A percentile compares a stretch with the other conserved stretches of the same genome.
phyloP scores from a whole-genome alignment of 352 stramenopile species.

The Phytophthora foliorum region DNA sequence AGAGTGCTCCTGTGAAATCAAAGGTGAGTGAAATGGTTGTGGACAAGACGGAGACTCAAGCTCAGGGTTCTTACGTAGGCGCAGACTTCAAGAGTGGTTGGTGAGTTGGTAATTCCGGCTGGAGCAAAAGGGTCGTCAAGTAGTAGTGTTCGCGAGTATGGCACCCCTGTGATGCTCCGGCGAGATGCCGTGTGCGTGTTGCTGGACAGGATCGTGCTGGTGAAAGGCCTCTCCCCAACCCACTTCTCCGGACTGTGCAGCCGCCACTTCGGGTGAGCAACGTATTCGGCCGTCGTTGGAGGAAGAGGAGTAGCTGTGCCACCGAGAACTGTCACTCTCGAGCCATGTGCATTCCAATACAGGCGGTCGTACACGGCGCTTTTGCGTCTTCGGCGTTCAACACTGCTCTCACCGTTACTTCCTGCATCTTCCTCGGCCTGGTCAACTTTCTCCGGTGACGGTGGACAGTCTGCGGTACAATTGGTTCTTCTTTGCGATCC shows the following conservation, averaged over 20 bases:
- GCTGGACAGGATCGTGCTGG: conserved; percentile 55
- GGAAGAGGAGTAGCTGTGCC: conserved; percentile 35
- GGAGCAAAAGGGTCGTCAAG: conserved; percentile 57
- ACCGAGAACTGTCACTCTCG: conserved; percentile 24
- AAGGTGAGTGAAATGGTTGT: background rate
- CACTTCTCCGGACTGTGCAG: conserved; percentile 62
- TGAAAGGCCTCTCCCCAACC: conserved; percentile 57
- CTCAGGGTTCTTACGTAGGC: conserved; percentile 24
- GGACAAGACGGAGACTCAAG: background rate
- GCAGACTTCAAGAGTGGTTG: conserved; percentile 27
- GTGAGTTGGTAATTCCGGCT: conserved; percentile 18
- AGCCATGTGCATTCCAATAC: conserved; percentile 40
- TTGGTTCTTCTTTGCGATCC: conserved; percentile 26
- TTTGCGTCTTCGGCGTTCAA: conserved; percentile 20
- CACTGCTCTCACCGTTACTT: conserved; percentile 23
- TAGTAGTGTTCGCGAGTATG: conserved; percentile 49
- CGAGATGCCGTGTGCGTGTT: conserved; percentile 58
- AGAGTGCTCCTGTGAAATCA: conserved; percentile 45
- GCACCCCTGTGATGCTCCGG: conserved; percentile 51
- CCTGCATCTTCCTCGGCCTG: conserved; percentile 29
- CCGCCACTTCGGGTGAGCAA: conserved; percentile 67
- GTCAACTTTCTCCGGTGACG: conserved; percentile 36
- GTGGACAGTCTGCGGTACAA: conserved; percentile 31
- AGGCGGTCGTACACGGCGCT: conserved; percentile 37
- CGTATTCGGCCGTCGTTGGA: conserved; percentile 62